Percentiles rank a stretch among this genome's conserved stretches.
phyloP scores from a whole-genome alignment of 2,329 filamentous ascomycete species.

The Penicillium digitatum region DNA sequence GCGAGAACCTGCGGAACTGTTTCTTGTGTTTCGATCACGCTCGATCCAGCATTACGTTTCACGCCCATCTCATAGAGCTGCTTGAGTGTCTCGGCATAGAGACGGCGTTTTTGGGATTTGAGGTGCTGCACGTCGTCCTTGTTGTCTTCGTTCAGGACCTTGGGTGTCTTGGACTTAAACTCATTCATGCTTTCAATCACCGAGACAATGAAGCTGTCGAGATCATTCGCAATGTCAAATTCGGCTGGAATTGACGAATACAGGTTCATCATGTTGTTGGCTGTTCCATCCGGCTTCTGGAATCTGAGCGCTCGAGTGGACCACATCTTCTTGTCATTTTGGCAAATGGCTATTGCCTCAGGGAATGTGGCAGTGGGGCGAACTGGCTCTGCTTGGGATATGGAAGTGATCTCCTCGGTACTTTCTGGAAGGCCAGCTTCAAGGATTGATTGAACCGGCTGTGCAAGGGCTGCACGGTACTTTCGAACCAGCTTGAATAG shows the following conservation, averaged over 20 bases:
- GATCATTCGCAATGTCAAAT: conserved; percentile 55
- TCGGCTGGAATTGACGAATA: conserved; percentile 51
- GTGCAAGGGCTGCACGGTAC: conserved; percentile 73
- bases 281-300: conserved; percentile 64
- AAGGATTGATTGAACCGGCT: conserved; percentile 64
- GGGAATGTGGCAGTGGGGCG: conserved; percentile 25
- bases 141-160: conserved; percentile 78
- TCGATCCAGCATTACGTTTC: conserved; percentile 71
- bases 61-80: conserved; percentile 85
- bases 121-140: conserved; percentile 79
- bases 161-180: conserved; percentile 78
- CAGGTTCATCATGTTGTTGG: conserved; percentile 68
- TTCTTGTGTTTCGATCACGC: conserved; percentile 68
- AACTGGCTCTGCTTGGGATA: conserved; percentile 6
- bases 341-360: conserved; percentile 33
- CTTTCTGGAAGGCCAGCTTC: conserved; percentile 33
- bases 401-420: conserved; percentile 29
- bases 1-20: conserved; percentile 68
- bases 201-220: conserved; percentile 66
- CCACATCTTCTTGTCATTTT: conserved; percentile 33
- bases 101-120: conserved; percentile 81
- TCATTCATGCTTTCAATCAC: conserved; percentile 65
- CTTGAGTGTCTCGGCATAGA: conserved; percentile 85
- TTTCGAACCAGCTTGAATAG: conserved; percentile 88
- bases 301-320: conserved; percentile 59